Base-by-base conservation (phyloP, 192 early-diverging fungal species). In the Backusella luteola region DNA sequence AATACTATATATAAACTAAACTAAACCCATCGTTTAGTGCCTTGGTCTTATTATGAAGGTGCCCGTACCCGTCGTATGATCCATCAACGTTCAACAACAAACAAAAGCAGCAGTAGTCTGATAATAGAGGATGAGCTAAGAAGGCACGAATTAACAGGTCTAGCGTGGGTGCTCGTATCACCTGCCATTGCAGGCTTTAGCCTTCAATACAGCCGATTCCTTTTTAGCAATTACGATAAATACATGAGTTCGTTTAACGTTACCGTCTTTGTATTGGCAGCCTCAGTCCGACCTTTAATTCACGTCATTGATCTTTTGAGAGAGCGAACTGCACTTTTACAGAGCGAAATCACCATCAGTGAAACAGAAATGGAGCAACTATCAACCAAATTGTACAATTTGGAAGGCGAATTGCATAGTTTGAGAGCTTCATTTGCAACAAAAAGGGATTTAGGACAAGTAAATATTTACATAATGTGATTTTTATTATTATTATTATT, bases 41-140 rank as follows among this genome's bases (percentile, higher is more conserved):
- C 89, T 29, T 90, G 89, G 89, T 84, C 87, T 67, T 80, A 87
- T 34, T 90, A 90, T 76, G 83, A 90, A 68, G 79, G 84, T 49
- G 89, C 89, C n/a, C 67, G 85, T 34, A 83, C 85, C 35, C 80
- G 87, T 77, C 83, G 89, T 14, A 66, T 75, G 74, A 75, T 67
- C 26, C 74, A 75, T 67, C 73, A 66, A 74, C 34, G 59, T 41
- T 38, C 74, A 29, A 44, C 38, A 34, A 66, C 11, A 29, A 39
- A 67, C 4, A 39, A 34, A 72, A 44, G 5, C 42, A 42, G 34
- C 4, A 80, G 75, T 66, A 69, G 71, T 41, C 34, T 77, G 74
- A 34, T 44, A 71, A 19, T 85, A 12, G 77, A 84, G 2, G 70
- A 66, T 19, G 85, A 87, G 53, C 79, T 90, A 29, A 84, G 81